These are phyloP conservation scores for Cystobasidium pallidum DNA, from an alignment of 1,284 basidiomycete species.

Conservation along the genomic window DNA sequence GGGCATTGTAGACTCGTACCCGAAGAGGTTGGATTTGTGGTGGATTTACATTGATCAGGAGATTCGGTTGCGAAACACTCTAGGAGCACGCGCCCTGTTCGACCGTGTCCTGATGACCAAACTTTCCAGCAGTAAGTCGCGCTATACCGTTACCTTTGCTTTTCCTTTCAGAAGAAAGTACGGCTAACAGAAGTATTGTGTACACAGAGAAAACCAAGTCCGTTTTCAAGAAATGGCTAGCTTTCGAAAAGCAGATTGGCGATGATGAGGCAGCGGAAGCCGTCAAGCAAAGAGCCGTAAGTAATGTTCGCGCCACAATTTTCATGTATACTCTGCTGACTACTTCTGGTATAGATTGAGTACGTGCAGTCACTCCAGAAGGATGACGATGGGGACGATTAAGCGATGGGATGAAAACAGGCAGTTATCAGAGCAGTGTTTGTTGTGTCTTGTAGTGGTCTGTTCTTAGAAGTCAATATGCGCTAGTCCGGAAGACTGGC, in stretches of 20 bases:
- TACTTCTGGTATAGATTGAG: slow-evolving; percentile 16
- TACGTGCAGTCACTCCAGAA: slow-evolving; percentile 28
- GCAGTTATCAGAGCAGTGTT: neutral
- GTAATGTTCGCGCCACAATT: neutral
- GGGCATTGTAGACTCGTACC: slow-evolving; percentile 90
- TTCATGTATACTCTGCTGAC: neutral
- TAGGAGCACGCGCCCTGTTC: slow-evolving; percentile 77
- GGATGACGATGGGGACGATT: slow-evolving; percentile 2
- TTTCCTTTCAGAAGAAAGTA: slow-evolving; percentile 15
- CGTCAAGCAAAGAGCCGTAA: slow-evolving; percentile 78
- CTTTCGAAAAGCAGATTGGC: slow-evolving; percentile 81
- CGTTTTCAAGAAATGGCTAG: slow-evolving; percentile 98
- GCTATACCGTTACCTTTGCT: slow-evolving; percentile 2
- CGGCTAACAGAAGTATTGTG: neutral
- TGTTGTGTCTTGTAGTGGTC: neutral
- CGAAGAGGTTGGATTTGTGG: slow-evolving; percentile 95
- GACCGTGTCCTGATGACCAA: slow-evolving; percentile 79
- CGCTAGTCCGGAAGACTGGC: neutral
- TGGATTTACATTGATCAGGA: slow-evolving; percentile 97
- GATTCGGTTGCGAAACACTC: slow-evolving; percentile 73
- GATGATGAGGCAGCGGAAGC: slow-evolving; percentile 77
- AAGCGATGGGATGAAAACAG: neutral
- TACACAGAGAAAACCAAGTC: slow-evolving; percentile 62
- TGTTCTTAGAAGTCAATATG: neutral
- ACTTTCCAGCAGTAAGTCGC: slow-evolving; percentile 87